These are phyloP conservation scores for Teratosphaeria viscida DNA, from an alignment of 2,329 filamentous ascomycete genomes.

Conservation along the genomic window DNA sequence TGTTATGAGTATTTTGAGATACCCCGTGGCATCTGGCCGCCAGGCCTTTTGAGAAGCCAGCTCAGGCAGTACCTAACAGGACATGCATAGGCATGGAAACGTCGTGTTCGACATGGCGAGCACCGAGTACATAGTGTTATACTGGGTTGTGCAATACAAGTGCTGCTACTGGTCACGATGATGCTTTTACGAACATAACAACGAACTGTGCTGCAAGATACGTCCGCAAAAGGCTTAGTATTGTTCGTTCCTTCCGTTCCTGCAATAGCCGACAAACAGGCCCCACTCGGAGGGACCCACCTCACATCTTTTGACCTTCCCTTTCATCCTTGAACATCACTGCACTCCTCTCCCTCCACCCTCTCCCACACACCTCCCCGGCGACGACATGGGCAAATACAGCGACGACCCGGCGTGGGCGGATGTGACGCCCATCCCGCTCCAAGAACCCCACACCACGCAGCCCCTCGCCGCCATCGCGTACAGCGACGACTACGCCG, in stretches of 20 bases:
- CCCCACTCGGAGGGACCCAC: background rate
- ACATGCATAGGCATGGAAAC: no score
- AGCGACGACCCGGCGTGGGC: slow-evolving; percentile 67
- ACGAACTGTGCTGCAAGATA: background rate
- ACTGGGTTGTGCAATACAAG: no score
- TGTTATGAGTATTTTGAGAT: background rate
- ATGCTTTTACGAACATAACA: no score
- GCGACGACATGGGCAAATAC: slow-evolving; percentile 36
- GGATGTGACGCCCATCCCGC: slow-evolving; percentile 57
- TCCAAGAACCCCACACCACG: slow-evolving; percentile 66
- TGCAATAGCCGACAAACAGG: background rate
- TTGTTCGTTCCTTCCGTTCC: background rate
- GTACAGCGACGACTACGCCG: slow-evolving; percentile 79
- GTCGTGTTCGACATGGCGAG: no score
- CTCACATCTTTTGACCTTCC: background rate
- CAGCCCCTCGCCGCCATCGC: slow-evolving; percentile 83
- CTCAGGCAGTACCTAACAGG: no score
- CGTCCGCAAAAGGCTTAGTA: background rate
- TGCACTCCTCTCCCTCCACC: background rate
- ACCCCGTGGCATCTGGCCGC: background rate
- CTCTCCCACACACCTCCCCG: background rate
- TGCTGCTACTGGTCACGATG: no score
- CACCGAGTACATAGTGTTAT: no score
- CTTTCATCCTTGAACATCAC: no score
- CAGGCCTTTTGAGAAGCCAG: background rate